These are phyloP conservation scores for Colletotrichum orbiculare DNA, from an alignment of 2,329 filamentous ascomycete genomes.

Conservation along the genomic window DNA sequence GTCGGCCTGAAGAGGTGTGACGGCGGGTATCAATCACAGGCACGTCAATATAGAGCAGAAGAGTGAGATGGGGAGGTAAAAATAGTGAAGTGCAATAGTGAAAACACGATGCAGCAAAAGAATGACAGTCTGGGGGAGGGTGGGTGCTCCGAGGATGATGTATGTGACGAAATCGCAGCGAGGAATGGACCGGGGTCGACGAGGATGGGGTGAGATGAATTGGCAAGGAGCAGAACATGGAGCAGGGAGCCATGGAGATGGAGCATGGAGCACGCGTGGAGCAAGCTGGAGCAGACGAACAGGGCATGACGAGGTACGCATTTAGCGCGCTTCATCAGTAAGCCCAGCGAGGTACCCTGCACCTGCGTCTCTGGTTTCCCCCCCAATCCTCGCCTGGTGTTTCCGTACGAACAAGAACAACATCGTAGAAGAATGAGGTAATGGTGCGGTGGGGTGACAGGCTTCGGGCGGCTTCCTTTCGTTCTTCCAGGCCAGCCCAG, in stretches of 20 bases:
- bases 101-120: conserved; percentile 1
- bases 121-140: conserved; percentile 7
- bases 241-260: conserved; percentile 10
- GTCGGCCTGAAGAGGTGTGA: too few relatives aligned
- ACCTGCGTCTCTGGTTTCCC: not conserved
- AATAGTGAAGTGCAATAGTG: not conserved
- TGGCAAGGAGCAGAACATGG: conserved; percentile 34
- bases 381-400: not conserved
- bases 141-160: conserved; percentile 32
- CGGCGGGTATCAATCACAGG: not conserved
- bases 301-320: conserved; percentile 8
- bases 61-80: not conserved
- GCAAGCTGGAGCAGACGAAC: conserved; percentile 20
- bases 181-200: conserved; percentile 25
- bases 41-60: not conserved
- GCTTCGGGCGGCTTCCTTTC: conserved; percentile 14
- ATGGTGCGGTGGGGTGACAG: conserved; percentile 33
- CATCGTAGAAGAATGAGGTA: conserved; percentile 19
- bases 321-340: conserved; percentile 4
- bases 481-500: not conserved
- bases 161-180: conserved; percentile 36
- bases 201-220: conserved; percentile 22
- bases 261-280: conserved; percentile 22
- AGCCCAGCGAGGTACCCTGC: conserved; percentile 11
- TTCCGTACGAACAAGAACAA: not conserved